A percentile compares a stretch with the other conserved stretches of the same genome.
Evolutionary conservation across 2,329 filamentous ascomycete genomes (phyloP).

Genomic region (Fusarium sterilihyphosum): DNA sequence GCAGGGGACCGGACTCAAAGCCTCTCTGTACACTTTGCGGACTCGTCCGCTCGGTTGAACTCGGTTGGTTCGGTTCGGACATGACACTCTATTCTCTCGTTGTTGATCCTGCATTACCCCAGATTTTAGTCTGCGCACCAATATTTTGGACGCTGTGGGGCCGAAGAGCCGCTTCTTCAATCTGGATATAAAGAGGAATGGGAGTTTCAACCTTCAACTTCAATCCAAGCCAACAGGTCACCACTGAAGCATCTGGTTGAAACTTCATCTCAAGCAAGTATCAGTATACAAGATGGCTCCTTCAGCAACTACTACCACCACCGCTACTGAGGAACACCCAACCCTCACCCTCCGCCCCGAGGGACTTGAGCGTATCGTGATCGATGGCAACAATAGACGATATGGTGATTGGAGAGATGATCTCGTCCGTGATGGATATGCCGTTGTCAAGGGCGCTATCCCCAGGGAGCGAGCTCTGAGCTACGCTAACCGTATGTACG

Average conservation of each 20-base stretch:
- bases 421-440: constrained; percentile 34
- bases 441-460: constrained; percentile 35
- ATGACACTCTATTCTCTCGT: background rate
- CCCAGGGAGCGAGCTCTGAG: constrained; percentile 34
- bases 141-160: background rate
- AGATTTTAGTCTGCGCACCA: background rate
- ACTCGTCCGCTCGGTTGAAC: background rate
- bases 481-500: constrained; percentile 40
- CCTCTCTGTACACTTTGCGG: background rate
- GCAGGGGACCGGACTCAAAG: background rate
- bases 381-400: constrained; percentile 29
- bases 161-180: background rate
- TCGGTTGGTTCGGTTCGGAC: constrained; percentile 14
- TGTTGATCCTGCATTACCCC: constrained; percentile 4
- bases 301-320: constrained; percentile 15
- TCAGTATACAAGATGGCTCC: constrained; percentile 6
- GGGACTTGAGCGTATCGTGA: constrained; percentile 33
- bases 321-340: constrained; percentile 17
- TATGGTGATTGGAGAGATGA: constrained; percentile 41
- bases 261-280: background rate
- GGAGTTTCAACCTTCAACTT: background rate
- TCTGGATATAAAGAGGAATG: constrained; percentile 11
- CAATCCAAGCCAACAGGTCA: background rate
- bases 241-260: background rate
- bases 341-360: constrained; percentile 36